phyloP scores from a whole-genome alignment of 129 eudicot genomes.

The Tagetes erecta region DNA sequence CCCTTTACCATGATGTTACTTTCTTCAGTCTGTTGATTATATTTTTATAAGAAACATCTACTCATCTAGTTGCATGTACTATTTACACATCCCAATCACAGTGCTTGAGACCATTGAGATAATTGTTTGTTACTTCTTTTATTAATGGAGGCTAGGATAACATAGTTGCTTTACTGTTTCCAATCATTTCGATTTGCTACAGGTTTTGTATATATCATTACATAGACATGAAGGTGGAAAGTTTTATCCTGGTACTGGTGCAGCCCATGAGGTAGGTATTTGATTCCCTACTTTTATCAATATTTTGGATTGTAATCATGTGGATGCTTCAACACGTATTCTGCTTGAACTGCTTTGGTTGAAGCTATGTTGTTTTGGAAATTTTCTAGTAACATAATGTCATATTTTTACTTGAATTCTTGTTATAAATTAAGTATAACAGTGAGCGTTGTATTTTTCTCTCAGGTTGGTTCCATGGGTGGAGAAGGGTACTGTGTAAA shows the following conservation, averaged over 20 bases:
- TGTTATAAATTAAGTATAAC: not conserved
- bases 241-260: conserved; percentile 97
- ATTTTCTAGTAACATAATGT: not conserved
- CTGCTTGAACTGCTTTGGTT: not conserved
- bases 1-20: conserved; percentile 4
- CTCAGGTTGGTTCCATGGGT: conserved; percentile 85
- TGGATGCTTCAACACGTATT: not conserved
- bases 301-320: conserved; percentile 8
- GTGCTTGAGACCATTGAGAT: not conserved
- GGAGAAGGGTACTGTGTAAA: conserved; percentile 98
- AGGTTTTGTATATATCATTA: conserved; percentile 93
- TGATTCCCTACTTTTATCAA: conserved; percentile 3
- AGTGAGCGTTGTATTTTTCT: conserved; percentile 14
- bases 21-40: conserved; percentile 19
- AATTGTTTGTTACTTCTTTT: not conserved
- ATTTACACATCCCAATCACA: not conserved
- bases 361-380: conserved; percentile 4
- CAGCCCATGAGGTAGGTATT: conserved; percentile 76
- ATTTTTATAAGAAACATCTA: not conserved
- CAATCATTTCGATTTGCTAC: conserved; percentile 20
- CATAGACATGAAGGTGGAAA: conserved; percentile 94
- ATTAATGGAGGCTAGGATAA: conserved; percentile 8
- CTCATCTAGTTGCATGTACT: conserved; percentile 10
- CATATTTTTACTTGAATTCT: not conserved
- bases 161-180: not conserved